Percentiles rank a stretch among this genome's conserved stretches.
phyloP scores from a whole-genome alignment of 495 filamentous ascomycete species.

The Penicillium waksmanii region DNA sequence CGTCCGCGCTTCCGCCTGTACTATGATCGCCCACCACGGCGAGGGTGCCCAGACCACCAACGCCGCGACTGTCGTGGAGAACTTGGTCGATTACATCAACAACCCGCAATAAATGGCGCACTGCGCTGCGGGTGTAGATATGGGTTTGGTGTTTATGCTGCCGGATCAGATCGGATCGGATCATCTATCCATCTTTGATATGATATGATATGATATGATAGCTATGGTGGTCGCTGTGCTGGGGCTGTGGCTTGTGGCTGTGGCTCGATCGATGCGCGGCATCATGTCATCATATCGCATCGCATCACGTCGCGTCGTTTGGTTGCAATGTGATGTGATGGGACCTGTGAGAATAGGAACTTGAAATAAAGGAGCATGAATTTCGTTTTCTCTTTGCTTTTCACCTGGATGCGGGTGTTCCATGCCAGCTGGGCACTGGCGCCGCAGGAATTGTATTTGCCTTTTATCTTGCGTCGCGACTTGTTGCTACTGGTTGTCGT shows the following conservation, averaged over 20 bases:
- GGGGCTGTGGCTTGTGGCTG: no score
- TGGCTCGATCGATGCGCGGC: not conserved
- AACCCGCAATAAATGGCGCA: constrained; percentile 33
- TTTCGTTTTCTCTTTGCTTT: not conserved
- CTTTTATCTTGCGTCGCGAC: no score
- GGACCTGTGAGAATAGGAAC: constrained; percentile 2
- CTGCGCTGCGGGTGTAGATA: not conserved
- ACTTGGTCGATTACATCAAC: constrained; percentile 51
- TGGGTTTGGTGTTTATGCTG: not conserved
- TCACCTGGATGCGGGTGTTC: no score
- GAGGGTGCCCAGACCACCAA: constrained; percentile 63
- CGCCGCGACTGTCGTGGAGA: constrained; percentile 44
- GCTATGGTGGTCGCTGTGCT: no score
- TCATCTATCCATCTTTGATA: no score
- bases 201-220: not conserved
- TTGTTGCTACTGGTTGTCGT: not conserved
- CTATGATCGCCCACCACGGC: constrained; percentile 84
- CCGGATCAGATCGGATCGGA: not conserved
- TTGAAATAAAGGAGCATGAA: constrained; percentile 1
- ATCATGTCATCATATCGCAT: not conserved
- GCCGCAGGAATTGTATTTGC: no score
- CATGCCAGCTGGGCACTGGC: no score
- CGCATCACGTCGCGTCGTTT: not conserved
- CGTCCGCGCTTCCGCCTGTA: constrained; percentile 80
- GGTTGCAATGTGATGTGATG: not conserved